These are phyloP conservation scores for Phytophthora pluvialis DNA, from an alignment of 352 stramenopile species.

Conservation along the genomic window DNA sequence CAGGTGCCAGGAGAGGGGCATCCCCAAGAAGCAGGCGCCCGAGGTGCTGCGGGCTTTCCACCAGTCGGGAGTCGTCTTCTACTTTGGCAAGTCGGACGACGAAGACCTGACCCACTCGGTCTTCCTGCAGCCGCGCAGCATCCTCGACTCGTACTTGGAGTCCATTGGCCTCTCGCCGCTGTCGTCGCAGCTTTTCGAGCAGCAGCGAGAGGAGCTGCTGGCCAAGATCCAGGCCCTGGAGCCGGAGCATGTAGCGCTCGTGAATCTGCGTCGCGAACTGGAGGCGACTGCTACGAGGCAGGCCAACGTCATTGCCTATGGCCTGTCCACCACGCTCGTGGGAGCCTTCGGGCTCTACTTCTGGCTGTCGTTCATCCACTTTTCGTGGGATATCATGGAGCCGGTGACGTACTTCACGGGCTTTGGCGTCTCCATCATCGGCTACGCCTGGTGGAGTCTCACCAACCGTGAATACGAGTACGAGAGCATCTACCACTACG, in stretches of 20 bases:
- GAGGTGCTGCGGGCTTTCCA: slow-evolving; percentile 83
- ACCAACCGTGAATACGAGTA: slow-evolving; percentile 91
- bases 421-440: slow-evolving; percentile 78
- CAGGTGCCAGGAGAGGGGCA: slow-evolving; percentile 74
- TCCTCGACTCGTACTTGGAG: slow-evolving; percentile 81
- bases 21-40: slow-evolving; percentile 83
- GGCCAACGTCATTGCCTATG: slow-evolving; percentile 60
- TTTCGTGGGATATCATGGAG: slow-evolving; percentile 93
- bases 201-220: slow-evolving; percentile 68
- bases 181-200: slow-evolving; percentile 69
- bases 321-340: slow-evolving; percentile 67
- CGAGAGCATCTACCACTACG: slow-evolving; percentile 88
- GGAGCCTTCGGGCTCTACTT: slow-evolving; percentile 87
- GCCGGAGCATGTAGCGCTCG: slow-evolving; percentile 69
- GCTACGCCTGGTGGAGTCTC: slow-evolving; percentile 85
- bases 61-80: slow-evolving; percentile 78
- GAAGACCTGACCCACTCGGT: slow-evolving; percentile 78
- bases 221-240: slow-evolving; percentile 73
- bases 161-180: slow-evolving; percentile 76
- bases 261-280: slow-evolving; percentile 69
- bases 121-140: slow-evolving; percentile 81
- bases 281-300: slow-evolving; percentile 65
- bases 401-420: slow-evolving; percentile 91
- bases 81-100: slow-evolving; percentile 79
- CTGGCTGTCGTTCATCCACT: slow-evolving; percentile 89